These are phyloP conservation scores for Irpex sp. DNA, from an alignment of 1,284 basidiomycete species.

Conservation along the genomic window DNA sequence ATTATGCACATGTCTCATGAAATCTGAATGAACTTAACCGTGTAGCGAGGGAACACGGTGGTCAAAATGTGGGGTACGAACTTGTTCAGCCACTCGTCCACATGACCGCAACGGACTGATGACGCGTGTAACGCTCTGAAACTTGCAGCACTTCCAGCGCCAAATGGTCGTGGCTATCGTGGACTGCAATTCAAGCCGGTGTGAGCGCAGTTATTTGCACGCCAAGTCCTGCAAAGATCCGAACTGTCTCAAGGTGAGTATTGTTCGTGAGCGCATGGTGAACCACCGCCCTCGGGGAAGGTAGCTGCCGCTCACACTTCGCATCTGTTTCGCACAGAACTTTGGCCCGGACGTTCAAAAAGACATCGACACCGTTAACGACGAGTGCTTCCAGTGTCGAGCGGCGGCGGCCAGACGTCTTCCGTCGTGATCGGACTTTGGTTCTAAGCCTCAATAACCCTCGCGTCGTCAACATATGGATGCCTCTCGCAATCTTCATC, in stretches of 20 bases:
- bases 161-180: constrained; percentile 65
- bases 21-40: constrained; percentile 10
- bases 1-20: constrained; percentile 5
- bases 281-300: not conserved
- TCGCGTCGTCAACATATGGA: not conserved
- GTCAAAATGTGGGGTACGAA: constrained; percentile 60
- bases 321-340: constrained; percentile 22
- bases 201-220: constrained; percentile 63
- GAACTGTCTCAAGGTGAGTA: constrained; percentile 47
- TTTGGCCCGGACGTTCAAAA: constrained; percentile 37
- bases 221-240: constrained; percentile 47
- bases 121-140: not conserved
- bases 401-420: constrained; percentile 30
- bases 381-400: constrained; percentile 37
- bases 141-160: constrained; percentile 64
- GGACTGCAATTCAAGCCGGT: constrained; percentile 59
- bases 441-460: not conserved
- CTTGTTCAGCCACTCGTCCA: constrained; percentile 19
- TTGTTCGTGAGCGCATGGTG: constrained; percentile 14
- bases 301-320: not conserved
- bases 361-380: constrained; percentile 35
- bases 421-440: constrained; percentile 20
- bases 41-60: constrained; percentile 69
- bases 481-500: not conserved
- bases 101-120: not conserved